Evolutionary conservation across 495 filamentous ascomycete species (phyloP).

Genomic region (Trichoderma virens): DNA sequence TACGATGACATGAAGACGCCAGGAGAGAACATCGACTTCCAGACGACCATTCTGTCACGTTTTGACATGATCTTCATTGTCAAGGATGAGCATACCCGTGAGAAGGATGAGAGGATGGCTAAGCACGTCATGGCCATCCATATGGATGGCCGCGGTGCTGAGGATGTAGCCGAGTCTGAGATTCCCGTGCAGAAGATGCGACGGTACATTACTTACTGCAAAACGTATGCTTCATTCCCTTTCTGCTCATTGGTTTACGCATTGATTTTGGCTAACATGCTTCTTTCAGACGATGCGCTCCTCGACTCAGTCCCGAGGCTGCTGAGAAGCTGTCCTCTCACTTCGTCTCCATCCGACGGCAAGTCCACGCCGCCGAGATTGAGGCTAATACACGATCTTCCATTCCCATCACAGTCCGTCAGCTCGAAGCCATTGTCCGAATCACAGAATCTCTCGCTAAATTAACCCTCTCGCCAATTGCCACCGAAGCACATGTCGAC

Average conservation of each 20-base stretch:
- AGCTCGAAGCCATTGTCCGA: conserved; percentile 93
- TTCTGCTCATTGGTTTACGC: neutral
- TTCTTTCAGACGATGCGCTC: conserved; percentile 68
- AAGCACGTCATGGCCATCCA: conserved; percentile 97
- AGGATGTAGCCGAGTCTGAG: conserved; percentile 77
- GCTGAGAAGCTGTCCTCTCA: conserved; percentile 95
- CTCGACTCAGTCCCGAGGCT: conserved; percentile 83
- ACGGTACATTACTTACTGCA: conserved; percentile 96
- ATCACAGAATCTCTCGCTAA: conserved; percentile 97
- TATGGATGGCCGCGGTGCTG: conserved; percentile 81
- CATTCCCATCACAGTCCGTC: conserved; percentile 96
- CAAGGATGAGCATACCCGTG: conserved; percentile 85
- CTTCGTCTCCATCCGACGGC: conserved; percentile 92
- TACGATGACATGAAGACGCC: conserved; percentile 98
- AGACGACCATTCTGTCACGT: conserved; percentile 95
- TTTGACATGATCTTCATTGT: conserved; percentile 99
- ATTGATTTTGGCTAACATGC: neutral
- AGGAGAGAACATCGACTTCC: conserved; percentile 99
- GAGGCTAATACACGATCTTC: conserved; percentile 79
- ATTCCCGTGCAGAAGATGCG: conserved; percentile 95
- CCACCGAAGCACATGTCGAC: conserved; percentile 87
- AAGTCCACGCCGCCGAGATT: conserved; percentile 84
- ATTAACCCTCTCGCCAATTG: conserved; percentile 72
- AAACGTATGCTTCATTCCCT: conserved; percentile 54
- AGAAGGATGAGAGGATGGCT: conserved; percentile 86